Evolutionary conservation across 1,284 basidiomycete species (phyloP).

Genomic region (Rhodotorula sp.): DNA sequence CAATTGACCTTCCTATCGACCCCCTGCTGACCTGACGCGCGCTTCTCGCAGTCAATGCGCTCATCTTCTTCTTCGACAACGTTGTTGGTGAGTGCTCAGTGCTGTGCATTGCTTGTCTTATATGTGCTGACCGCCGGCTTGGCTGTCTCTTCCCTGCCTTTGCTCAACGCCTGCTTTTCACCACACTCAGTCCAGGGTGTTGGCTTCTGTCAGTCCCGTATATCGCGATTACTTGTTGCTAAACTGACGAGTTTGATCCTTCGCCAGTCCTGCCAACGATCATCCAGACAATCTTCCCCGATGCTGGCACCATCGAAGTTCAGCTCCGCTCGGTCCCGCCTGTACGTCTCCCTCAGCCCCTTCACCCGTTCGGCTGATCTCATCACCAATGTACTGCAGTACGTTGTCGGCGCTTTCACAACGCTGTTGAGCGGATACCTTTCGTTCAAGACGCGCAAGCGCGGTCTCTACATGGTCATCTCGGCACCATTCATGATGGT

Average conservation of each 20-base stretch:
- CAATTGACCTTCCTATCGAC: too few relatives aligned
- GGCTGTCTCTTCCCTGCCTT: too few relatives aligned
- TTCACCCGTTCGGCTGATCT: too few relatives aligned
- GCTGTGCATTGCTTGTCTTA: too few relatives aligned
- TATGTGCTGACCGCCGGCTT: too few relatives aligned
- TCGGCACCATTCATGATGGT: constrained; percentile 46
- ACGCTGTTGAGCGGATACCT: constrained; percentile 41
- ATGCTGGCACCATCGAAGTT: constrained; percentile 45
- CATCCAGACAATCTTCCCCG: constrained; percentile 51
- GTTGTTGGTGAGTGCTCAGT: constrained; percentile 20
- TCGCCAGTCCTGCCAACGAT: constrained; percentile 39
- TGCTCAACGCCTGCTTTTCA: too few relatives aligned
- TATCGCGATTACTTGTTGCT: too few relatives aligned
- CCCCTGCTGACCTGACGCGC: too few relatives aligned
- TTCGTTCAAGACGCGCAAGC: constrained; percentile 48
- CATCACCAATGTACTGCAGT: neutral
- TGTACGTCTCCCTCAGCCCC: too few relatives aligned
- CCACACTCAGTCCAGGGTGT: constrained; percentile 42
- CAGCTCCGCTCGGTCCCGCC: constrained; percentile 52
- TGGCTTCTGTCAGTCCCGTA: constrained; percentile 4
- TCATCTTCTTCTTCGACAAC: constrained; percentile 50
- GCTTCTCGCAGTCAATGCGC: neutral
- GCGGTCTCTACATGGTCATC: constrained; percentile 45
- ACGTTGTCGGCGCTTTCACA: constrained; percentile 45
- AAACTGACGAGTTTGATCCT: constrained; percentile 17